phyloP scores from a whole-genome alignment of 2,329 filamentous ascomycete species.

The Neocatenulostroma microsporum region DNA sequence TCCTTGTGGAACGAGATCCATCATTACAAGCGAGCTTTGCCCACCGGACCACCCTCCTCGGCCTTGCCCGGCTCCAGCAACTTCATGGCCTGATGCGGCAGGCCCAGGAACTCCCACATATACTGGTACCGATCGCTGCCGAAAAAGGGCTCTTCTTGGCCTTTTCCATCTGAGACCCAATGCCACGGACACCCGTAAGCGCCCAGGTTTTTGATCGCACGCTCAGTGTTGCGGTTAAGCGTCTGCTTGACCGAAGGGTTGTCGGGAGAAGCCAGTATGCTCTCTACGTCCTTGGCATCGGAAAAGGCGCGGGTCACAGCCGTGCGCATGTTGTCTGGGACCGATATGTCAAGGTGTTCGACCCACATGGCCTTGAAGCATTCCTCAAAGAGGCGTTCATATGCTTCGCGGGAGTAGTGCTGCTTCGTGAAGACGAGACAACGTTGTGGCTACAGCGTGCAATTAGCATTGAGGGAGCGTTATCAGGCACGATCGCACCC shows the following conservation, averaged over 20 bases:
- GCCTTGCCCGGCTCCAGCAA: slow-evolving; percentile 3
- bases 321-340: not conserved
- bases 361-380: slow-evolving; percentile 1
- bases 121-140: slow-evolving; percentile 1
- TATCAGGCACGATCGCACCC: too few relatives aligned
- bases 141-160: slow-evolving; percentile 3
- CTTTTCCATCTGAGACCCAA: slow-evolving; percentile 1
- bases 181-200: slow-evolving; percentile 1
- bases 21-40: too few relatives aligned
- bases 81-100: slow-evolving; percentile 1
- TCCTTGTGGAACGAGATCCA: too few relatives aligned
- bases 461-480: too few relatives aligned
- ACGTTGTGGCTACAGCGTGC: slow-evolving; percentile 3
- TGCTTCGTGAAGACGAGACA: not conserved
- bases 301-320: not conserved
- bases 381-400: not conserved
- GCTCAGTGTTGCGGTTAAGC: slow-evolving; percentile 1
- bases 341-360: slow-evolving; percentile 3
- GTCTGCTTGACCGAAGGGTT: not conserved
- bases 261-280: not conserved
- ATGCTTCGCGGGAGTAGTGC: not conserved
- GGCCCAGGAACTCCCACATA: slow-evolving; percentile 2
- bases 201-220: slow-evolving; percentile 1
- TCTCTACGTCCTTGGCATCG: not conserved
- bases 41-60: too few relatives aligned